These are phyloP conservation scores for Salix koriyanagi DNA, from an alignment of 345 rosid genomes.

Conservation along the genomic window DNA sequence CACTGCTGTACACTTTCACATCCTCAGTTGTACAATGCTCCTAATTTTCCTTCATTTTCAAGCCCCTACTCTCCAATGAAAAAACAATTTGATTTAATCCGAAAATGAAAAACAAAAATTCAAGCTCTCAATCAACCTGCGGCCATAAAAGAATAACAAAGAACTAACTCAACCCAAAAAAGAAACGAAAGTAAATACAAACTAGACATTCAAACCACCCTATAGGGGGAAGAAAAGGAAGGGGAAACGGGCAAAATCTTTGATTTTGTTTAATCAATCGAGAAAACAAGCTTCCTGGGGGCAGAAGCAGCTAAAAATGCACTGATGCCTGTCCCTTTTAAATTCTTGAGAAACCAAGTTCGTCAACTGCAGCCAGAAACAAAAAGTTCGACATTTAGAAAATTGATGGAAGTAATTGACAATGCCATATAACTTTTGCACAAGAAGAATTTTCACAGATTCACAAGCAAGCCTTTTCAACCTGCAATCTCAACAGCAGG, in stretches of 20 bases:
- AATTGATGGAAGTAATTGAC: neutral
- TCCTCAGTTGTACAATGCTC: slow-evolving; percentile 1
- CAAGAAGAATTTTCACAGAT: slow-evolving; percentile 24
- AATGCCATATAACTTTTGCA: neutral
- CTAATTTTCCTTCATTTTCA: slow-evolving; percentile 26
- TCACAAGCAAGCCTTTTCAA: slow-evolving; percentile 32
- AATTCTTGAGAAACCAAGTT: slow-evolving; percentile 26
- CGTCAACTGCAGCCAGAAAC: slow-evolving; percentile 34
- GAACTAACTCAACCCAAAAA: slow-evolving; percentile 37
- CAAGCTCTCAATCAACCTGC: slow-evolving; percentile 53
- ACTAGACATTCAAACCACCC: slow-evolving; percentile 6
- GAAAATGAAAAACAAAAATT: slow-evolving; percentile 27
- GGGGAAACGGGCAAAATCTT: neutral
- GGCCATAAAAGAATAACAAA: slow-evolving; percentile 41
- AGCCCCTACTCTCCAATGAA: slow-evolving; percentile 18
- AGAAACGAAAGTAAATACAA: neutral
- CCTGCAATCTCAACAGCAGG: slow-evolving; percentile 31
- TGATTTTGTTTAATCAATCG: slow-evolving; percentile 19
- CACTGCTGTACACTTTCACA: slow-evolving; percentile 55
- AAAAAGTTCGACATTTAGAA: slow-evolving; percentile 13
- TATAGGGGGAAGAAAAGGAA: neutral
- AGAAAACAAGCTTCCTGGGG: slow-evolving; percentile 49
- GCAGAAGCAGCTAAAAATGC: slow-evolving; percentile 89
- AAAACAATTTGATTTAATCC: slow-evolving; percentile 16
- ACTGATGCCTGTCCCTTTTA: slow-evolving; percentile 76